phyloP scores from a whole-genome alignment of 1,284 basidiomycete species.

The Ceratobasidium sp. region DNA sequence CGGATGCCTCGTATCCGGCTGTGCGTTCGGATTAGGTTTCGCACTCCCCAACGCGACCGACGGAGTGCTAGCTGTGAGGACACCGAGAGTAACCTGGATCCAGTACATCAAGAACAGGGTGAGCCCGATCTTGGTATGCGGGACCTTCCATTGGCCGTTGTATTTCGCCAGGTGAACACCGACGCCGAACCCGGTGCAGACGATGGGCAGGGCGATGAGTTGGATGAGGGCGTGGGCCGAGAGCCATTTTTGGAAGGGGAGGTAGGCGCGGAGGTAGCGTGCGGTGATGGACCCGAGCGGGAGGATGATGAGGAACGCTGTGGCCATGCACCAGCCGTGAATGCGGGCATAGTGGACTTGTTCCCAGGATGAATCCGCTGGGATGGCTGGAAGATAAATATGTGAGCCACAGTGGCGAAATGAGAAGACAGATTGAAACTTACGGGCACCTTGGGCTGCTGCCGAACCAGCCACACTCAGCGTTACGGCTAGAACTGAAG shows the following conservation, averaged over 20 bases:
- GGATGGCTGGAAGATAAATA: slow-evolving; percentile 26
- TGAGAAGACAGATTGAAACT: neutral
- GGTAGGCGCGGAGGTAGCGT: slow-evolving; percentile 36
- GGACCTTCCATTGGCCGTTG: slow-evolving; percentile 34
- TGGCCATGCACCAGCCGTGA: slow-evolving; percentile 43
- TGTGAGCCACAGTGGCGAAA: neutral
- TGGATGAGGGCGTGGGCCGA: slow-evolving; percentile 29
- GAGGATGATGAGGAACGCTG: slow-evolving; percentile 28
- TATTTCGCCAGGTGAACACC: slow-evolving; percentile 36
- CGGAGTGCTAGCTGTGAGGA: slow-evolving; percentile 19
- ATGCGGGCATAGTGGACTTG: slow-evolving; percentile 36
- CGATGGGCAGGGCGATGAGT: slow-evolving; percentile 28
- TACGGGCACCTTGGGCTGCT: slow-evolving; percentile 38
- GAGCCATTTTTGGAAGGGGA: slow-evolving; percentile 35
- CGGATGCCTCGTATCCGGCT: slow-evolving; percentile 23
- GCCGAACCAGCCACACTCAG: neutral
- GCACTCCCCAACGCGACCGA: slow-evolving; percentile 27
- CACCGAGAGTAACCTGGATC: slow-evolving; percentile 26
- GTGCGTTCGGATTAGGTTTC: neutral
- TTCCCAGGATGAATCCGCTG: slow-evolving; percentile 34
- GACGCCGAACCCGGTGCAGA: slow-evolving; percentile 31
- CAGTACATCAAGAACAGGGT: slow-evolving; percentile 43
- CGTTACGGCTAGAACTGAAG: neutral
- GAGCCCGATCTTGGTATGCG: slow-evolving; percentile 36
- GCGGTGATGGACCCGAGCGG: slow-evolving; percentile 35